These are phyloP conservation scores for Fonsecaea erecta DNA, from an alignment of 2,329 filamentous ascomycete species.

Conservation along the genomic window DNA sequence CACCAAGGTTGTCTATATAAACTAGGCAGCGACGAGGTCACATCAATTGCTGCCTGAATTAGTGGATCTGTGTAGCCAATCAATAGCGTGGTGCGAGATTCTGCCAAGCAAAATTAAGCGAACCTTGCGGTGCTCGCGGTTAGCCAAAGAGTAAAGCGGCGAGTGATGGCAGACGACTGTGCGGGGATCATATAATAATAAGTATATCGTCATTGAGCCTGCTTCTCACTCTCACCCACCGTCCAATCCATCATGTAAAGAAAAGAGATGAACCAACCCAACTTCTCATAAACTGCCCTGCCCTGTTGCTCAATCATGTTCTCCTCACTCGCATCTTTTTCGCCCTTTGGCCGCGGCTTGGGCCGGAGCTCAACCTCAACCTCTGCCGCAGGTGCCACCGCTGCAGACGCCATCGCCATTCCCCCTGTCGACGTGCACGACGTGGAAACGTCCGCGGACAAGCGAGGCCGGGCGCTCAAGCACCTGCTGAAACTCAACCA, in stretches of 20 bases:
- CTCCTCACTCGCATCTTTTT: constrained; percentile 24
- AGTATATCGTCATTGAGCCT: not conserved
- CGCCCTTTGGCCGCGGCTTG: constrained; percentile 30
- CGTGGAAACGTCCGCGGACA: constrained; percentile 79
- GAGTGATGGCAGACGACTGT: no score
- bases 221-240: not conserved
- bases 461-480: constrained; percentile 80
- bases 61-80: no score
- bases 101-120: no score
- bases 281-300: not conserved
- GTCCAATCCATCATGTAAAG: not conserved
- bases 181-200: no score
- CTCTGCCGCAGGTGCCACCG: no score
- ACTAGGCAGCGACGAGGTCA: no score
- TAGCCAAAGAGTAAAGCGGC: no score
- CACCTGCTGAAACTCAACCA: constrained; percentile 92
- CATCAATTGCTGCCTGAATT: no score
- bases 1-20: no score
- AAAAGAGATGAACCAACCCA: no score
- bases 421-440: constrained; percentile 74
- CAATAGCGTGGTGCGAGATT: no score
- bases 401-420: constrained; percentile 50
- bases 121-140: no score
- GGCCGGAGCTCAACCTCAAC: constrained; percentile 19
- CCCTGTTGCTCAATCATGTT: constrained; percentile 1